Base-by-base conservation (phyloP, 768 basidiomycete species). In the Auriculariales sp. region DNA sequence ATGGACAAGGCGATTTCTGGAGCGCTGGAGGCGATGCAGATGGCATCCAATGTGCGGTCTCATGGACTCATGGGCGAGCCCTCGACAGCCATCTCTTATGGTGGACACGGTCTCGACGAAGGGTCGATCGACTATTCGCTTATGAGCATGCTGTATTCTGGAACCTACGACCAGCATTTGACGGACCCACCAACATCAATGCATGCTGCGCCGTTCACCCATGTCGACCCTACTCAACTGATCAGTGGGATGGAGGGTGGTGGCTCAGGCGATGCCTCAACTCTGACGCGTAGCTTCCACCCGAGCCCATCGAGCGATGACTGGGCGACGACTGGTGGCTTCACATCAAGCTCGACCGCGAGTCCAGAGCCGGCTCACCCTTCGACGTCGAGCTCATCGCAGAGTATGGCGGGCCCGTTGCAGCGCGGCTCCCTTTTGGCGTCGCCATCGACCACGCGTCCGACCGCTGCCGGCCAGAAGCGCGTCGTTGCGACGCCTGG, bases 221-320 rank as follows among this genome's bases (percentile, higher is more conserved):
- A 85, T 63, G 85, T 97, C 52, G 89, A 97, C 67, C 93, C 93
- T 6, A 83, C 84, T n/a, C 89, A 94, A 66, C 85, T 94, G 36
- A 64, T 75, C 60, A 48, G 55, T 61, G 52, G 70, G 69, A n/a
- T 67, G 33, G 70, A 72, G 35, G 67, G 69, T 52, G 62, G 68
- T 10, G 71, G 72, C 58, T 65, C 71, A 35, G 69, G 68, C 54
- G 27, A 44, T 4, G 27, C 12, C 22, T 12, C 12, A 19, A 25
- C 22, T 10, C 22, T 44, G 39, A 11, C 27, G 5, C 39, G 39
- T 12, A 44, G 27, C 27, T 78, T 77, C 66, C 83, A 81, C 59
- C 68, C 79, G 36, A 89, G 82, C 62, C 85, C 88, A 4, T 83
- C 82, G 14, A 88, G 85, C 61, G 86, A 88, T 61, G 81, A 76